phyloP scores from a whole-genome alignment of 306 rosid species.

The Echinosophora koreensis region DNA sequence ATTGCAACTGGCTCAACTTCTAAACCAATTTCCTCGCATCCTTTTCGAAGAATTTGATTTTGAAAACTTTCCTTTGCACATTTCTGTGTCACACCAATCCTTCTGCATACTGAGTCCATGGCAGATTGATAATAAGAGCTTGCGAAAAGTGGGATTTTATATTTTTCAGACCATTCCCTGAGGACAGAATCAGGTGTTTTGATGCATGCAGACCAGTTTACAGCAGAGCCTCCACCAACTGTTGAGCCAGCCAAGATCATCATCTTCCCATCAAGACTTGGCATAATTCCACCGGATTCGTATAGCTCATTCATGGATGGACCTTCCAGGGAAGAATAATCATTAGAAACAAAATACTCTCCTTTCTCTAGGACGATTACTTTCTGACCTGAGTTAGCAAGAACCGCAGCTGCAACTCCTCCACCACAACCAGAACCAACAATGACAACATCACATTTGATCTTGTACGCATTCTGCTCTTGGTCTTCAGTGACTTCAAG shows the following conservation, averaged over 20 bases:
- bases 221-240: constrained; percentile 93
- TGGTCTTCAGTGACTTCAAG: constrained; percentile 64
- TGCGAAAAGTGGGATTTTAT: constrained; percentile 68
- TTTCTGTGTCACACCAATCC: constrained; percentile 74
- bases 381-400: constrained; percentile 82
- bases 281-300: constrained; percentile 69
- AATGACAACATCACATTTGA: constrained; percentile 88
- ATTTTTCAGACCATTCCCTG: constrained; percentile 76
- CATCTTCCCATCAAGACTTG: constrained; percentile 74
- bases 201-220: constrained; percentile 95
- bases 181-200: constrained; percentile 78
- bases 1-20: constrained; percentile 74
- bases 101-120: constrained; percentile 76
- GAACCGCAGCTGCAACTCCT: constrained; percentile 96
- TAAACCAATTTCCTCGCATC: constrained; percentile 78
- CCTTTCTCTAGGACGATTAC: constrained; percentile 89
- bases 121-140: constrained; percentile 74
- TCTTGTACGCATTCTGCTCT: constrained; percentile 55
- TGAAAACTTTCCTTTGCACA: constrained; percentile 70
- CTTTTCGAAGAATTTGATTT: constrained; percentile 73
- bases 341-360: constrained; percentile 76
- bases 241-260: constrained; percentile 89
- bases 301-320: constrained; percentile 77
- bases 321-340: constrained; percentile 88
- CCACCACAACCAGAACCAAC: constrained; percentile 97